Base-by-base conservation (phyloP, 2,329 filamentous ascomycete species). In the Graphiopsis chlorocephala region DNA sequence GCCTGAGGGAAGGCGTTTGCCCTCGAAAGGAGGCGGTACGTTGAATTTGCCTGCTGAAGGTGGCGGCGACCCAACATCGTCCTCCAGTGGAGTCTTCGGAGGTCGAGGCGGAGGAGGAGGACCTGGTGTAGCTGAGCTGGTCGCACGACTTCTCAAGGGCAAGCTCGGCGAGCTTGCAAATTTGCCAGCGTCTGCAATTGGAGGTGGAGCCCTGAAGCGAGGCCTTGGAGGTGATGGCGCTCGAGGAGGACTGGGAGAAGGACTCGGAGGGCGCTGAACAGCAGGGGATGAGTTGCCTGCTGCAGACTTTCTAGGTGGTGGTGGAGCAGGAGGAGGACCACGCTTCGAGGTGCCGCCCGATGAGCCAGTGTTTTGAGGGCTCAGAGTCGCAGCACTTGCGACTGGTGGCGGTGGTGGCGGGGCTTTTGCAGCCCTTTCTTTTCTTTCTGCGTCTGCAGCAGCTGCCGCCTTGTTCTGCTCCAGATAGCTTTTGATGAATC, bases 111-210 rank as follows among this genome's bases (percentile, higher is more conserved):
- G 79, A 29, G 77, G 76, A 15, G 75, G 75, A 29, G 73, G 90
- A 85, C 68, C 72, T 11, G 73, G 72, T n/a, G 70, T 90, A 85
- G 72, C 74, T 23, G 75, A 73, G 63, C 73, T 76, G 11, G 69
- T 57, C 33, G 74, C 73, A 59, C 75, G 68, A 8, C 87, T 88
- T 77, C 92, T 91, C 4, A 88, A 85, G 26, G 78, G 78, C 45
- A 77, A 72, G 14, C 76, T 71, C 11, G 80, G 75, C 31, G 81
- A 77, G 67, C 88, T 83, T 3, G 90, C 92, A 74, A 87, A 95
- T 78, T 92, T 96, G 42, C 95, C 95, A 65, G 95, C 95, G 76
- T 97, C 93, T 63, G 92, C 87, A 66, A 98, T 79, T 2, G 94
- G 91, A 35, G 95, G 95, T 53, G 95, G 95, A 10, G 92, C 94